Base-by-base conservation (phyloP, 306 rosid species). In the Styphnolobium japonicum region DNA sequence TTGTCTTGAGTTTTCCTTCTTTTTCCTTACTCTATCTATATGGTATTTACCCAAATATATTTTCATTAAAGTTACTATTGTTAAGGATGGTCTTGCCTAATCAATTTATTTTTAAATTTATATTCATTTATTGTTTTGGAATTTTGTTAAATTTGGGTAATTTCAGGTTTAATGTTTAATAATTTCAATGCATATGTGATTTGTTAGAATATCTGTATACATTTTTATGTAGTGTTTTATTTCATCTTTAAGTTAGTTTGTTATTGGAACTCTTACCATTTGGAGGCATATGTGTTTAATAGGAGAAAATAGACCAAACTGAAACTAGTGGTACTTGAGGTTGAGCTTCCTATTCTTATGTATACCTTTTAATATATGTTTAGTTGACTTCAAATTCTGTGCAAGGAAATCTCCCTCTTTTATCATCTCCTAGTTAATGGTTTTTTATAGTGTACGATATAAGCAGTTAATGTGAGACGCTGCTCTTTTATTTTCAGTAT, bases 401-500 rank as follows among this genome's bases (percentile, higher is more conserved):
- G 49, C 10, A 14, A 65, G 61, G 33, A 72, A 58, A 71, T 40
- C 10, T 58, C 29, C 37, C 16, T 45, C 48, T 22, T 69, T 58
- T 57, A 18, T 48, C 49, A 16, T 56, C 22, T 39, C 10, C 12
- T 15, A 67, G 55, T 66, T 46, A 16, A 23, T 75, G 66, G 58
- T 60, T 63, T 43, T 67, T 61, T 81, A 61, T 40, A 71, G 65
- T 45, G 31, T 69, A 37, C 19, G 39, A 31, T 51, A 67, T 10
- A 22, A 63, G 69, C 52, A 27, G 71, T 64, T 82, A 67, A 83
- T 67, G 42, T 74, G 76, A 62, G 84, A 36, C 69, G 16, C 14
- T 71, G 46, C 48, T 80, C 12, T 86, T 82, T 58, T 52, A 39
- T 77, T 60, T 96, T 82, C 90, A 93, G 98, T 96, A 93, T 77